A percentile compares a stretch with the other conserved stretches of the same genome.
phyloP scores from a whole-genome alignment of 2,329 filamentous ascomycete species.

The Cytospora paraplurivora region DNA sequence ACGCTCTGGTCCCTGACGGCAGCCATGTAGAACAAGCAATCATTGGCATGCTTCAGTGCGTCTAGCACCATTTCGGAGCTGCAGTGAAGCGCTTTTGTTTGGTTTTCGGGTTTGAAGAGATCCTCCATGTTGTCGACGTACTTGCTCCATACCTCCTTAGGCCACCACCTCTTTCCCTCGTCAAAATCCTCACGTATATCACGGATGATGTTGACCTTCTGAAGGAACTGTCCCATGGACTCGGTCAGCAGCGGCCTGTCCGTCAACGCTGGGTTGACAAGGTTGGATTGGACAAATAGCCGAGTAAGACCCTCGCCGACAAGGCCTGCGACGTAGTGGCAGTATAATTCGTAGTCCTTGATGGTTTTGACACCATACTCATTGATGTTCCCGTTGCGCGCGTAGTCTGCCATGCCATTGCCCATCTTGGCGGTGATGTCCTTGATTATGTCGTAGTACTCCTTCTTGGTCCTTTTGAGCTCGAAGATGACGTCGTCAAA shows the following conservation, averaged over 20 bases:
- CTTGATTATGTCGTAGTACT: constrained; percentile 83
- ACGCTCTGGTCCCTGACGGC: constrained; percentile 93
- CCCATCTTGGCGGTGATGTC: constrained; percentile 96
- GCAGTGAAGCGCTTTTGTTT: constrained; percentile 77
- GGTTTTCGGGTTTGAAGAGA: constrained; percentile 80
- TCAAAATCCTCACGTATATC: constrained; percentile 89
- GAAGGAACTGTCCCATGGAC: constrained; percentile 95
- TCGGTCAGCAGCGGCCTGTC: constrained; percentile 81
- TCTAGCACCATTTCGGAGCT: constrained; percentile 94
- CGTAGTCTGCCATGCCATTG: constrained; percentile 98
- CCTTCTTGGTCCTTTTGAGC: constrained; percentile 83
- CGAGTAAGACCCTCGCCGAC: constrained; percentile 92
- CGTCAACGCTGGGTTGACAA: constrained; percentile 83
- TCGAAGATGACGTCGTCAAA: constrained; percentile 86
- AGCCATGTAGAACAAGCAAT: constrained; percentile 97
- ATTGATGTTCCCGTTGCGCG: constrained; percentile 78
- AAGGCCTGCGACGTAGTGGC: constrained; percentile 97
- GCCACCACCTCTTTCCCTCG: constrained; percentile 90
- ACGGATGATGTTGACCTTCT: constrained; percentile 98
- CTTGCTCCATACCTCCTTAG: constrained; percentile 95
- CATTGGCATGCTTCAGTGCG: constrained; percentile 81
- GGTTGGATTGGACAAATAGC: constrained; percentile 82
- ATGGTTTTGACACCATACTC: constrained; percentile 78
- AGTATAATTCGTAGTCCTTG: constrained; percentile 93
- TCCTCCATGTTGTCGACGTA: constrained; percentile 89